phyloP scores from a whole-genome alignment of 2,329 filamentous ascomycete genomes.

The Aaosphaeria arxii region DNA sequence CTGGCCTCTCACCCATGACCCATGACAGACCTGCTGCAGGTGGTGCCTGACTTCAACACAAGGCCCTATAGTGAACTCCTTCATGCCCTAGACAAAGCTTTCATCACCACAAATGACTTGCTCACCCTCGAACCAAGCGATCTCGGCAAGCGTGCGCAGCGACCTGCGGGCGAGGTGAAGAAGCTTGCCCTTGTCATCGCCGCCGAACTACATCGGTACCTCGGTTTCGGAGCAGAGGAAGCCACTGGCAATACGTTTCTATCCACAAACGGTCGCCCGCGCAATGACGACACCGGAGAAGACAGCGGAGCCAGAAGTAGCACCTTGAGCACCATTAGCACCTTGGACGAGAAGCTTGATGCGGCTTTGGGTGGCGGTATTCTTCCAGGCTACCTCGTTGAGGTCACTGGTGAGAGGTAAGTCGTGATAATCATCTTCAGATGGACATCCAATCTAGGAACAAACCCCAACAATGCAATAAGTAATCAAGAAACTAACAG shows the following conservation, averaged over 20 bases:
- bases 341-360: slow-evolving; percentile 74
- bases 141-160: slow-evolving; percentile 78
- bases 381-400: slow-evolving; percentile 76
- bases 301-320: slow-evolving; percentile 1
- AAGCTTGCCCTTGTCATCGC: slow-evolving; percentile 68
- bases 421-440: neutral
- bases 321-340: slow-evolving; percentile 62
- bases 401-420: slow-evolving; percentile 86
- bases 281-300: neutral
- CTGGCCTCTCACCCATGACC: slow-evolving; percentile 5
- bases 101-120: slow-evolving; percentile 77
- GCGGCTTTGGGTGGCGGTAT: slow-evolving; percentile 72
- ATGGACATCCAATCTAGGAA: neutral
- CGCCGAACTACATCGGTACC: slow-evolving; percentile 63
- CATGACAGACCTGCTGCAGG: slow-evolving; percentile 83
- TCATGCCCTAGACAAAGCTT: slow-evolving; percentile 73
- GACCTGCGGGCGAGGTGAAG: slow-evolving; percentile 78
- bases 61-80: slow-evolving; percentile 71
- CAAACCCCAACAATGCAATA: slow-evolving; percentile 1
- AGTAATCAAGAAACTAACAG: neutral
- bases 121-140: slow-evolving; percentile 79
- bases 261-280: slow-evolving; percentile 5
- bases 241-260: slow-evolving; percentile 12
- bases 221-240: slow-evolving; percentile 41
- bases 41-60: slow-evolving; percentile 76